These are phyloP conservation scores for Puya raimondii DNA, from an alignment of 176 grass and related monocot species.

Conservation along the genomic window DNA sequence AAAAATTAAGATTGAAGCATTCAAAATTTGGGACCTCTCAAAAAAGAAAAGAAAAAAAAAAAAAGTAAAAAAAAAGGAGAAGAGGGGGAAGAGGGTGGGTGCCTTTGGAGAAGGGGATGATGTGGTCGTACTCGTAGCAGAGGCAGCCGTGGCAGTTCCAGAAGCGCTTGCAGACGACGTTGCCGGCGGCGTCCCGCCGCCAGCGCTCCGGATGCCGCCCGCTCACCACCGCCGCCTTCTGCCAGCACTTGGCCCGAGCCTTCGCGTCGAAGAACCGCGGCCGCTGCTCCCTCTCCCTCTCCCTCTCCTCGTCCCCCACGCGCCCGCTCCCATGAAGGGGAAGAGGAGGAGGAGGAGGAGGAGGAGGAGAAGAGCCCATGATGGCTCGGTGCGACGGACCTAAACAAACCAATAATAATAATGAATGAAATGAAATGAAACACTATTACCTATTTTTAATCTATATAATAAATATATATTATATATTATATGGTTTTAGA, in stretches of 20 bases:
- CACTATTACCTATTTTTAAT: too few species aligned
- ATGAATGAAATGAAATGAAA: too few species aligned
- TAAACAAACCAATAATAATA: too few species aligned
- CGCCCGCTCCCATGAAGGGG: constrained; percentile 11
- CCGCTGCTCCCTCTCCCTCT: constrained; percentile 24
- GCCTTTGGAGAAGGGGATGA: constrained; percentile 92
- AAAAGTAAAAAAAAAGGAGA: not conserved
- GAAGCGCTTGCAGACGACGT: constrained; percentile 76
- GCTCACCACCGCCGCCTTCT: constrained; percentile 46
- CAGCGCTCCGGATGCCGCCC: constrained; percentile 76
- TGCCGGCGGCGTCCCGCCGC: constrained; percentile 60
- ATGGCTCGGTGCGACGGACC: too few species aligned
- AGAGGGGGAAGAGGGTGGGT: not conserved
- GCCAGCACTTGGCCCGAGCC: constrained; percentile 58
- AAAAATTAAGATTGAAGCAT: too few species aligned
- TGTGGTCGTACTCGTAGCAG: constrained; percentile 91
- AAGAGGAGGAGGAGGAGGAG: not conserved
- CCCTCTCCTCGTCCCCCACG: constrained; percentile 4
- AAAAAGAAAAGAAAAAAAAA: not conserved
- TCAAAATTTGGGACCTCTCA: not conserved
- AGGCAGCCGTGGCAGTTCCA: constrained; percentile 87
- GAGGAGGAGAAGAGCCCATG: constrained; percentile 38
- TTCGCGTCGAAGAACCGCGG: constrained; percentile 72
- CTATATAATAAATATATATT: too few species aligned
- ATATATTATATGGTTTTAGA: too few species aligned